Conservation (phyloP, 306 rosid genomes). For the Quercus parvula region DNA sequence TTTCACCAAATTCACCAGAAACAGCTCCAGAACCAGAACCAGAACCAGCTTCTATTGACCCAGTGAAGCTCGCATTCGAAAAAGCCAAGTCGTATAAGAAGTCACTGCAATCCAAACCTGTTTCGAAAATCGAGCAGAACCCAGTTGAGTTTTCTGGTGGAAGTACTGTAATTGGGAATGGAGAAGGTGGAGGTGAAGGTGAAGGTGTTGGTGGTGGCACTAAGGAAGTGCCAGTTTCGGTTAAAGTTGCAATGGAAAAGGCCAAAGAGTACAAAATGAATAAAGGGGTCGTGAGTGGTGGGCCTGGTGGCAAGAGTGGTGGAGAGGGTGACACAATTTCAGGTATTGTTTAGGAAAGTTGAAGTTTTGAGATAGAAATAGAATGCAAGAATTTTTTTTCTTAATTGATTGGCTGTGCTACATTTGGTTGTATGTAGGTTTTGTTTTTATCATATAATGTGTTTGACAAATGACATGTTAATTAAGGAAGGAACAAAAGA, state of each 20-base stretch:
- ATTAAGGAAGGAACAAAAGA: too few relatives aligned
- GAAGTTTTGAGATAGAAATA: neutral
- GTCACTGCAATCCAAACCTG: constrained; percentile 18
- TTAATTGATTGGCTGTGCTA: neutral
- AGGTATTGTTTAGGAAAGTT: constrained; percentile 32
- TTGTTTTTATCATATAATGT: neutral
- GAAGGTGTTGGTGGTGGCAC: constrained; percentile 10
- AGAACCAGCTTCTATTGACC: constrained; percentile 34
- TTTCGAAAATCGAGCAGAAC: constrained; percentile 25
- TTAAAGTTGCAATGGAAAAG: constrained; percentile 57
- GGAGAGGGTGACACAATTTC: constrained; percentile 10
- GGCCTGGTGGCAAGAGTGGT: neutral
- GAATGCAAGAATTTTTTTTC: neutral
- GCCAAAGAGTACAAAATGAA: constrained; percentile 51
- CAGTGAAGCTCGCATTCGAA: constrained; percentile 61
- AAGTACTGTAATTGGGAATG: constrained; percentile 5
- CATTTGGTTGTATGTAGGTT: neutral
- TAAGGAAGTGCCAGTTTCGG: constrained; percentile 44
- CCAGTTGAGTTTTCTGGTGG: constrained; percentile 23
- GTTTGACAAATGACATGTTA: neutral
- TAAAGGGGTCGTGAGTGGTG: constrained; percentile 14
- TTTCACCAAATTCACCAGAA: constrained; percentile 26
- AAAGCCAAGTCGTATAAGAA: constrained; percentile 62
- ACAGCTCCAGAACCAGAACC: constrained; percentile 18
- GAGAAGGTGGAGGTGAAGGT: neutral